These are phyloP conservation scores for Exophiala spinifera DNA, from an alignment of 2,329 filamentous ascomycete species.

Conservation along the genomic window DNA sequence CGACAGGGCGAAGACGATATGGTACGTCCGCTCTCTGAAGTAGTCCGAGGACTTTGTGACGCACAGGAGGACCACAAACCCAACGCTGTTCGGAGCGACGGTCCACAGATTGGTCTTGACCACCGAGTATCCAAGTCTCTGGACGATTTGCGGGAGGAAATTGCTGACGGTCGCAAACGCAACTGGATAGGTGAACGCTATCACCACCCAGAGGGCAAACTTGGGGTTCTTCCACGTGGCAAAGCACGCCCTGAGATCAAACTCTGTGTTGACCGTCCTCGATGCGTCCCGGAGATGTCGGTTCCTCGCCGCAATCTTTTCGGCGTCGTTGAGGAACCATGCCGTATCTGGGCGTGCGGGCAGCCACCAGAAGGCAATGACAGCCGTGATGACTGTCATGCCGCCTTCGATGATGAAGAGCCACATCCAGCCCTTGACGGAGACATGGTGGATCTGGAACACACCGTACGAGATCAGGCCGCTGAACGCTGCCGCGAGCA, in stretches of 20 bases:
- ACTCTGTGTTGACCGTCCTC: conserved; percentile 57
- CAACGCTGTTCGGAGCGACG: conserved; percentile 73
- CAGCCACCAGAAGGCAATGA: conserved; percentile 68
- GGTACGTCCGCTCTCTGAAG: conserved; percentile 65
- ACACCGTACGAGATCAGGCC: conserved; percentile 59
- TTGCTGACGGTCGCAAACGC: conserved; percentile 56
- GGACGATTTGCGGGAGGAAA: conserved; percentile 59
- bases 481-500: conserved; percentile 67
- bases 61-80: conserved; percentile 68
- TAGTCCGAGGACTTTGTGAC: conserved; percentile 70
- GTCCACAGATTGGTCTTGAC: conserved; percentile 76
- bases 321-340: conserved; percentile 62
- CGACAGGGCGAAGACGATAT: conserved; percentile 69
- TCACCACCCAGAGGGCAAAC: conserved; percentile 53
- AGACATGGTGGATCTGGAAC: conserved; percentile 55
- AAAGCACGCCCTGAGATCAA: conserved; percentile 52
- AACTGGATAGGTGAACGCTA: conserved; percentile 59
- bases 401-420: conserved; percentile 57
- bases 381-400: conserved; percentile 59
- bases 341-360: conserved; percentile 63
- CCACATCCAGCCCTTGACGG: conserved; percentile 51
- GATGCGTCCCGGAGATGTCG: conserved; percentile 75
- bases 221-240: conserved; percentile 54
- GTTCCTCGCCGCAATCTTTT: conserved; percentile 66
- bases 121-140: conserved; percentile 51